These are phyloP conservation scores for Trypanosoma avium DNA, from an alignment of 208 protist species.

Conservation along the genomic window DNA sequence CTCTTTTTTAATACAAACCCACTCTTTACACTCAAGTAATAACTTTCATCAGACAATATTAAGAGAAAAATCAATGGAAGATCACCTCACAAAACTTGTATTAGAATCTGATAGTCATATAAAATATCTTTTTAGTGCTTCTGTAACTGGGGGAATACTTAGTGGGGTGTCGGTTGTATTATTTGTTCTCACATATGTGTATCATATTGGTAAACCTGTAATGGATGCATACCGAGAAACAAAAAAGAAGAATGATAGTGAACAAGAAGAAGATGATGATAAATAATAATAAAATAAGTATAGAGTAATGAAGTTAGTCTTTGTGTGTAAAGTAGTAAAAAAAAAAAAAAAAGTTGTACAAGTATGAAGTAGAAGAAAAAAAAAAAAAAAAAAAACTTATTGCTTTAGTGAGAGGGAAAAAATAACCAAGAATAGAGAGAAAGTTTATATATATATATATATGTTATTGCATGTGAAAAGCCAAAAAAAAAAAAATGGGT, in stretches of 20 bases:
- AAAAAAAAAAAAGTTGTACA: not conserved
- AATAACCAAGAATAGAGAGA: too few species aligned
- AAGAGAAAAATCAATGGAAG: slow-evolving; percentile 3
- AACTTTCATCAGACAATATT: too few species aligned
- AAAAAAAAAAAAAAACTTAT: too few species aligned
- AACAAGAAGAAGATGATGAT: slow-evolving; percentile 3
- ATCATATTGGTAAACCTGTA: slow-evolving; percentile 62
- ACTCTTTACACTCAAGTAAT: not conserved
- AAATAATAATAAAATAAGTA: not conserved
- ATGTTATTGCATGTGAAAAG: too few species aligned
- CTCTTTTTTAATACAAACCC: not conserved
- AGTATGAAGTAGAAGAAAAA: too few species aligned
- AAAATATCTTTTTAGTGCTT: slow-evolving; percentile 44
- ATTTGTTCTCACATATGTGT: slow-evolving; percentile 53
- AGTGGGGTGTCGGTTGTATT: slow-evolving; percentile 32
- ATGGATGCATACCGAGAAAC: slow-evolving; percentile 52
- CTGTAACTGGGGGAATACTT: slow-evolving; percentile 24
- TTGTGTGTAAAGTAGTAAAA: not conserved
- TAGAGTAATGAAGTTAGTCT: too few species aligned
- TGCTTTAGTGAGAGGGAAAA: too few species aligned
- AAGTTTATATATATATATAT: too few species aligned
- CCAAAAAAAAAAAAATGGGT: too few species aligned
- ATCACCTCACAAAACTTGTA: slow-evolving; percentile 43
- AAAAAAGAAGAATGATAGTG: slow-evolving; percentile 16
- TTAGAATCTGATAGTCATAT: slow-evolving; percentile 41